Percentiles rank a stretch among this genome's conserved stretches.
These are phyloP conservation scores for Yarrowia porcina DNA, from an alignment of 805 yeast genomes.

Conservation along the genomic window DNA sequence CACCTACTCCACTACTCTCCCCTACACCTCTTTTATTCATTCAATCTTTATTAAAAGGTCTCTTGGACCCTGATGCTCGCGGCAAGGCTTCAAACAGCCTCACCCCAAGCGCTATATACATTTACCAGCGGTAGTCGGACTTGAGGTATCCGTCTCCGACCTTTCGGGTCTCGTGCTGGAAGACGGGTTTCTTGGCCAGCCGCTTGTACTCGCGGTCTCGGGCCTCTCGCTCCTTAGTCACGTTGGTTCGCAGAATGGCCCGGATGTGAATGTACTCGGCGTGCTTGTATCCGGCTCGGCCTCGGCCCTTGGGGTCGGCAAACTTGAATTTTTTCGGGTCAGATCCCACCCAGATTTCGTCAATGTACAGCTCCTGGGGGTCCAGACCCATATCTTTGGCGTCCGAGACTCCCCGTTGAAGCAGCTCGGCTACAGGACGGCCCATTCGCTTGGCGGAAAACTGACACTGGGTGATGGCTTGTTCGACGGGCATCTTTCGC, in stretches of 20 bases:
- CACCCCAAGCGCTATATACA: constrained; percentile 26
- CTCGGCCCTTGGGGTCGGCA: constrained; percentile 83
- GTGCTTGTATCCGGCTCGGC: constrained; percentile 73
- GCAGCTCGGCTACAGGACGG: constrained; percentile 70
- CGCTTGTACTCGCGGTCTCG: constrained; percentile 46
- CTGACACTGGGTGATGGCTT: constrained; percentile 89
- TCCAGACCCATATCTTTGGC: constrained; percentile 59
- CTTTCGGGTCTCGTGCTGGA: constrained; percentile 23
- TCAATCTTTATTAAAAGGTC: too few relatives aligned
- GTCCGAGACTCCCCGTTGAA: constrained; percentile 68
- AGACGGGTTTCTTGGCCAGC: constrained; percentile 1
- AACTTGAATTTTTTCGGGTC: constrained; percentile 75
- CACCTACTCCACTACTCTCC: too few relatives aligned
- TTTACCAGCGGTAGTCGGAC: constrained; percentile 25
- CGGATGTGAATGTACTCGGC: constrained; percentile 79
- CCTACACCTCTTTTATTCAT: too few relatives aligned
- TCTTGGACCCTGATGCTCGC: too few relatives aligned
- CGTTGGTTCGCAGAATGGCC: constrained; percentile 67
- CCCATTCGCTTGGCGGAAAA: constrained; percentile 78
- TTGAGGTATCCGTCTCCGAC: constrained; percentile 23
- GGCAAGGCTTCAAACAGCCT: too few relatives aligned
- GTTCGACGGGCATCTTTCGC: constrained; percentile 63
- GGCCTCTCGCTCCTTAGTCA: constrained; percentile 57
- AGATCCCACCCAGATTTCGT: constrained; percentile 86
- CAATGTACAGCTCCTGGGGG: constrained; percentile 62